Base-by-base conservation (phyloP, 345 rosid genomes). In the Acer negundo region DNA sequence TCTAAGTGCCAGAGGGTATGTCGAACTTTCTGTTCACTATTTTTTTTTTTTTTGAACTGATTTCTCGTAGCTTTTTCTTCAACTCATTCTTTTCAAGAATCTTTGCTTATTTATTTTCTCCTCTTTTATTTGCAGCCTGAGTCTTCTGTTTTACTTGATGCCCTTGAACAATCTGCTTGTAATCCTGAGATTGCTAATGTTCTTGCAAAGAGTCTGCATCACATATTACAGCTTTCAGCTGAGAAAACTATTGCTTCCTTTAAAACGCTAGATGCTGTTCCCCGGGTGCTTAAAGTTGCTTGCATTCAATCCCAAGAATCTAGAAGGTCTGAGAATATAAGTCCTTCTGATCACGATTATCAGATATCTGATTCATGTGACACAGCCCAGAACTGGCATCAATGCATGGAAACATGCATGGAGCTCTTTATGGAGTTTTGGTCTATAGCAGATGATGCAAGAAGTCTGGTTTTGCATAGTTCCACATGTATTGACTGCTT, bases 151-250 rank as follows among this genome's bases (percentile, higher is more conserved):
- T 82, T 95, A 47, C 72, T 95, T 87, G 95, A 92, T 84, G 94
- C 99, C 77, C 89, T 95, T 79, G 99, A 95, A 82, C 88, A 90
- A 78, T 95, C 88, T 86, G 88, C 89, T 67, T 90, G 87, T 76
- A 86, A 89, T 79, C 89, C 94, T 53, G 86, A 82, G 72, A 87
- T 90, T 15, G 93, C 93, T n/a, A 67, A 68, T 63, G 81, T 87
- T 87, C 87, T 95, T 82, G 91, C 90, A 64, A 93, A 83, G 84
- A 76, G 92, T 71, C 88, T 95, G 72, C 88, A 87, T 78, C 88
- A 84, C 28, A 84, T 92, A 80, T 80, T 95, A 77, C 92, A 86
- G 80, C 89, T 89, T 78, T 87, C 93, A 58, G 58, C 84, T 28
- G 97, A 89, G 85, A 92, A 92, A 86, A 90, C 85, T 61, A 40